Base-by-base conservation (phyloP, 768 basidiomycete species). In the Tylopilus felleus region DNA sequence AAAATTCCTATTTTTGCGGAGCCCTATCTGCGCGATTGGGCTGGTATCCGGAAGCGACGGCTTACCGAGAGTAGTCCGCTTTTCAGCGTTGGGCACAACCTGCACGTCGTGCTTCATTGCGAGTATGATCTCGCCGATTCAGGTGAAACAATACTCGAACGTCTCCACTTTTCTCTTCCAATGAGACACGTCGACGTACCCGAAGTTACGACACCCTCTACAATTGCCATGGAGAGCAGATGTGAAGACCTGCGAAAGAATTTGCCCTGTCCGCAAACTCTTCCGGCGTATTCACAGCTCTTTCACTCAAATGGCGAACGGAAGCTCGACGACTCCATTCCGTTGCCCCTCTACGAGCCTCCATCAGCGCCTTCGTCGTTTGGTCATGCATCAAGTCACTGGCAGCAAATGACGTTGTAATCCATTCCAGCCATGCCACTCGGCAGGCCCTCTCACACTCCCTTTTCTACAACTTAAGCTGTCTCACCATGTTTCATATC, bases 231-330 rank as follows among this genome's bases (percentile, higher is more conserved):
- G 38, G 53, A 51, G 36, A 19, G 29, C 56, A 33, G 35, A 39
- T n/a, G 42, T 9, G 56, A 47, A 36, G 57, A 58, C 23, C 22
- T 42, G 23, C 60, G 25, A 39, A 64, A 53, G 48, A 50, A 13
- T 31, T 47, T 60, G 10, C 68, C 59, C 25, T 61, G 61, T 47
- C 55, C 64, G 5, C 67, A 69, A 14, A 61, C 60, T 40, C 80
- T 90, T 19, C 91, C 90, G 2, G 79, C 84, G 4, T 93, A 93
- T 64, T 89, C 87, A 6, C 88, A 90, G 59, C 75, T 93, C 19
- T 93, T 85, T 71, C 73, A 91, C 63, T 62, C 74, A 17, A 87
- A 88, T 60, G 90, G 91, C 17, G 85, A 90, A 49, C 77, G 78
- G 51, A 87, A 83, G 71, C 75, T 88, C 46, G 88, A 91, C 63